Conservation (phyloP, 2,329 filamentous ascomycete species). For the Fusarium verticillioides region DNA sequence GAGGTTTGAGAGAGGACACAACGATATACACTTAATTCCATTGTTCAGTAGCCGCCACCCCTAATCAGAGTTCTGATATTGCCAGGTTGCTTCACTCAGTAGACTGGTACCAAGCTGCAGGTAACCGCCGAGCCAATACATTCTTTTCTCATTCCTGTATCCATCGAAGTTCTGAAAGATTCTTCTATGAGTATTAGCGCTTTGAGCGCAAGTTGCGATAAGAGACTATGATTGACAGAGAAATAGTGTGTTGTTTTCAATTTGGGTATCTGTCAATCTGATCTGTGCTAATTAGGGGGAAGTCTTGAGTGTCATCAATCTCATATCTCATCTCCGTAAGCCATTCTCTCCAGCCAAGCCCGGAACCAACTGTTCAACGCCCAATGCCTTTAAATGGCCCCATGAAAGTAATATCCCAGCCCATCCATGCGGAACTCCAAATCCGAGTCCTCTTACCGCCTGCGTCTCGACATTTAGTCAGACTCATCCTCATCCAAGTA, state of each 20-base stretch:
- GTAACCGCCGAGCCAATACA: accelerated
- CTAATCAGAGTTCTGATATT: accelerated
- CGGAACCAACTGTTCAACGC: too few species aligned
- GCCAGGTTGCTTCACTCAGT: accelerated
- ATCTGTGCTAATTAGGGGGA: background rate
- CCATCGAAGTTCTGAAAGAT: accelerated
- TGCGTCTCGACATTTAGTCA: too few species aligned
- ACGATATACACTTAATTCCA: accelerated
- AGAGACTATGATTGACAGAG: accelerated
- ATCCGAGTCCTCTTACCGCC: too few species aligned
- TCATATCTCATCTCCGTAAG: background rate
- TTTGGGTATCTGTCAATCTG: background rate
- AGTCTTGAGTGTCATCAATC: background rate
- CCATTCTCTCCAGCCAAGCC: too few species aligned
- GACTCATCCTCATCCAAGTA: too few species aligned
- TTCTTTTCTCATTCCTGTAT: background rate
- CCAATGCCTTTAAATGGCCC: too few species aligned
- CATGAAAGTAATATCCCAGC: too few species aligned
- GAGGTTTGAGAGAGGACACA: background rate
- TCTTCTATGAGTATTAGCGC: accelerated
- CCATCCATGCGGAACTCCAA: too few species aligned
- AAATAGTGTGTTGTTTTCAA: background rate
- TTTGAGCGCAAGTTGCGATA: background rate
- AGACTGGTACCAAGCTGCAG: accelerated
- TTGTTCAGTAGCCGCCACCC: accelerated